Conservation (phyloP, 768 basidiomycete species). For the Phaeotremella fagi region DNA sequence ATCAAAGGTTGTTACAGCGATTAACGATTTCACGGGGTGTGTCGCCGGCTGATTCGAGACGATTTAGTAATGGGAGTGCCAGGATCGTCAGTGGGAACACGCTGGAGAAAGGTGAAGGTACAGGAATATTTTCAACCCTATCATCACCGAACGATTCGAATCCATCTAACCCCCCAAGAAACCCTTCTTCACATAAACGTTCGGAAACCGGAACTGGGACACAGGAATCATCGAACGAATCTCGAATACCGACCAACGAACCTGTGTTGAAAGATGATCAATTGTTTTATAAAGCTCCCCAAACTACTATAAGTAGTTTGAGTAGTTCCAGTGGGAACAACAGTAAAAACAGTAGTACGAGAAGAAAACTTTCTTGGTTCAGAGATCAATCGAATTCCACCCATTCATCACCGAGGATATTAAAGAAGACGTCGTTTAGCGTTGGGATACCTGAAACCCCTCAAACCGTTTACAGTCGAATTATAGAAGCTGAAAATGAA, state of each 20-base stretch:
- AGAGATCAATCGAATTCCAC: background rate
- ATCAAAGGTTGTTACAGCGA: slow-evolving; percentile 15
- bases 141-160: background rate
- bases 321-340: background rate
- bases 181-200: background rate
- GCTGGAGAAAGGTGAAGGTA: slow-evolving; percentile 6
- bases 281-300: background rate
- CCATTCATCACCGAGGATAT: background rate
- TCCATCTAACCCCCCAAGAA: too few relatives aligned
- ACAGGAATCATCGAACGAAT: background rate
- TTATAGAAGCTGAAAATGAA: background rate
- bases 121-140: background rate
- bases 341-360: background rate
- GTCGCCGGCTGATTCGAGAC: background rate
- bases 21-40: slow-evolving; percentile 11
- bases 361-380: background rate
- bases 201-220: background rate
- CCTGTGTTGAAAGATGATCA: background rate
- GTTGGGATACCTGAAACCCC: background rate
- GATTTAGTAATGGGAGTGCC: too few relatives aligned
- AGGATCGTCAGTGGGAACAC: slow-evolving; percentile 20
- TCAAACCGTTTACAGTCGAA: background rate
- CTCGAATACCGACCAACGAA: background rate
- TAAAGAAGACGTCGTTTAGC: too few relatives aligned
- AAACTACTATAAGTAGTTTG: background rate